Evolutionary conservation across 2,329 filamentous ascomycete genomes (phyloP).

Genomic region (Ambrosiella beaveri): DNA sequence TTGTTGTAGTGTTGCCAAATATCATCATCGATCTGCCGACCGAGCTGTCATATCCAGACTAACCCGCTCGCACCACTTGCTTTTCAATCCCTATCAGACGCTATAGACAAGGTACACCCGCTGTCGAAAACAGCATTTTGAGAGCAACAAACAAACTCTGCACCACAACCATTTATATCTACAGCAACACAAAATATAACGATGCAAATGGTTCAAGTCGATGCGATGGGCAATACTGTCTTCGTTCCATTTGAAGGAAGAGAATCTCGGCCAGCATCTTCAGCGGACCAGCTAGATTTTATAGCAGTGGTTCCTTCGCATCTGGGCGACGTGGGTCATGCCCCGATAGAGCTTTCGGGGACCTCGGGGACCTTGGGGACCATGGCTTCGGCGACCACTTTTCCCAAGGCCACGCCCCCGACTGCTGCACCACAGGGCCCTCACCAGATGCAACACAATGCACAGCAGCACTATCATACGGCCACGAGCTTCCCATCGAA

Average conservation of each 20-base stretch:
- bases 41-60: neutral
- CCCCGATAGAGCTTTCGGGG: conserved; percentile 4
- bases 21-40: neutral
- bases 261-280: neutral
- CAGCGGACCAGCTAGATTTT: neutral
- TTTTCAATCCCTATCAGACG: neutral
- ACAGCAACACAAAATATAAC: conserved; percentile 4
- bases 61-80: neutral
- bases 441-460: neutral
- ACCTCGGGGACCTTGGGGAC: conserved; percentile 7
- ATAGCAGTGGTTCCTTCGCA: neutral
- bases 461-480: neutral
- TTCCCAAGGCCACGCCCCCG: neutral
- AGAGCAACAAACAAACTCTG: neutral
- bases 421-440: neutral
- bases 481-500: neutral
- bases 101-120: neutral
- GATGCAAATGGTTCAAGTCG: conserved; percentile 6
- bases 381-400: conserved; percentile 3
- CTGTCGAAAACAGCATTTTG: neutral
- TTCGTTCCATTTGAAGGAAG: neutral
- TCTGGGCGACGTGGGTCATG: neutral
- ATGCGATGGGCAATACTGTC: conserved; percentile 7
- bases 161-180: neutral
- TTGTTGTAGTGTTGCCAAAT: neutral